Conservation (phyloP, 2,329 filamentous ascomycete genomes). For the Xylaria sp. region DNA sequence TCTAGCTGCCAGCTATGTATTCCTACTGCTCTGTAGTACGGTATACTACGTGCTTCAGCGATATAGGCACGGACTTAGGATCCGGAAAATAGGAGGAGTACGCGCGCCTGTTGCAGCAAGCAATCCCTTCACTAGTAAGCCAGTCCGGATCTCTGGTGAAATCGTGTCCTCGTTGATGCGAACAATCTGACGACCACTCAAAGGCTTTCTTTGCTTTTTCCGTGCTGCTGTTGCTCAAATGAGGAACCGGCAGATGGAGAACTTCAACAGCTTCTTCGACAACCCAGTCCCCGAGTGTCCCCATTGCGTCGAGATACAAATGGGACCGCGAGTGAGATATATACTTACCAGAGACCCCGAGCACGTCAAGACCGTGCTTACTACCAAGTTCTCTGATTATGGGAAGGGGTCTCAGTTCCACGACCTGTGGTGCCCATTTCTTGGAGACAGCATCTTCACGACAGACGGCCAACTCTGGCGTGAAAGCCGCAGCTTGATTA, state of each 20-base stretch:
- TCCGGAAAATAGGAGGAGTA: conserved; percentile 39
- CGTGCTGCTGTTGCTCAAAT: conserved; percentile 34
- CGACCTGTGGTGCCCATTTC: conserved; percentile 46
- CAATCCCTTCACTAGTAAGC: conserved; percentile 40
- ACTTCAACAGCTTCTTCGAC: conserved; percentile 36
- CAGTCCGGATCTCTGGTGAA: background rate
- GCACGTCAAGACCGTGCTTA: conserved; percentile 60
- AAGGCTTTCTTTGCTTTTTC: conserved; percentile 32
- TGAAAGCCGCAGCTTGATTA: conserved; percentile 53
- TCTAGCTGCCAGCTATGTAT: background rate
- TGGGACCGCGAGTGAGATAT: conserved; percentile 39
- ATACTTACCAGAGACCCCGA: conserved; percentile 56
- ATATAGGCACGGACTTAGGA: conserved; percentile 29
- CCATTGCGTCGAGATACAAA: conserved; percentile 42
- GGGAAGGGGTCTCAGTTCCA: conserved; percentile 50
- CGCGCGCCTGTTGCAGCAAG: conserved; percentile 38
- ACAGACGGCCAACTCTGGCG: conserved; percentile 57
- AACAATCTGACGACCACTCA: conserved; percentile 10
- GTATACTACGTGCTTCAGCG: conserved; percentile 22
- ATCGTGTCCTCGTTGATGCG: background rate
- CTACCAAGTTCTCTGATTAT: conserved; percentile 59
- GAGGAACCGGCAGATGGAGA: conserved; percentile 38
- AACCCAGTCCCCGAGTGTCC: conserved; percentile 37
- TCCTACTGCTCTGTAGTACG: conserved; percentile 5
- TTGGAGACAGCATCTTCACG: conserved; percentile 61